phyloP scores from a whole-genome alignment of 2,329 filamentous ascomycete species.

The Akanthomyces muscarius region DNA sequence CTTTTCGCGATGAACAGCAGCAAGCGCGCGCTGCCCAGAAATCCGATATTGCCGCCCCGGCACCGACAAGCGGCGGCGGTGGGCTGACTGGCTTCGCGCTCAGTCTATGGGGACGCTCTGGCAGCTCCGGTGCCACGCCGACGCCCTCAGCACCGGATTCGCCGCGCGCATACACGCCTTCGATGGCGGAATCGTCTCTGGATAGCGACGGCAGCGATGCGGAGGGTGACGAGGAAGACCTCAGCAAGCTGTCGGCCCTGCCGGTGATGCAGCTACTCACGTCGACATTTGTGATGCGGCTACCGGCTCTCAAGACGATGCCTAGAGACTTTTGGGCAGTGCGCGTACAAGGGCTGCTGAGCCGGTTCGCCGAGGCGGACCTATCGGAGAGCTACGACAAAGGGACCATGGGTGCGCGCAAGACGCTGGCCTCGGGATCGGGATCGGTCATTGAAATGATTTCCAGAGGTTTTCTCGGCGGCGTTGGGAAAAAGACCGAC shows the following conservation, averaged over 20 bases:
- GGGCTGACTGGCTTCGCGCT: constrained; percentile 17
- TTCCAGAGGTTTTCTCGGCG: constrained; percentile 62
- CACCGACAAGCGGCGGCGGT: constrained; percentile 22
- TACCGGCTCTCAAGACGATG: constrained; percentile 64
- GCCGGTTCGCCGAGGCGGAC: constrained; percentile 61
- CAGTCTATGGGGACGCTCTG: constrained; percentile 13
- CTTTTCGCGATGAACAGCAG: constrained; percentile 44
- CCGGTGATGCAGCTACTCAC: constrained; percentile 68
- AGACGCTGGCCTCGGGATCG: constrained; percentile 68
- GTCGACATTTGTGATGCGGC: constrained; percentile 57
- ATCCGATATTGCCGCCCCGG: constrained; percentile 18
- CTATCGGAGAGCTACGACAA: constrained; percentile 82
- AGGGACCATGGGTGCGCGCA: constrained; percentile 67
- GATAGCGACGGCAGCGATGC: constrained; percentile 23
- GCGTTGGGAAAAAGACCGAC: constrained; percentile 30
- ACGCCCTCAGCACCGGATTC: constrained; percentile 13
- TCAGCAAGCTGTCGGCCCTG: constrained; percentile 40
- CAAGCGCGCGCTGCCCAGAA: neutral
- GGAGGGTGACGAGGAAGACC: constrained; percentile 21
- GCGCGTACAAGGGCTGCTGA: constrained; percentile 57
- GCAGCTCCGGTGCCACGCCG: constrained; percentile 3
- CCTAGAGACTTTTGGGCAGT: constrained; percentile 61
- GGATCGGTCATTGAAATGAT: constrained; percentile 67
- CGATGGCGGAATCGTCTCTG: neutral
- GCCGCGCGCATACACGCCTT: constrained; percentile 1